phyloP scores from a whole-genome alignment of 345 rosid species.

The Citrus unshiu region DNA sequence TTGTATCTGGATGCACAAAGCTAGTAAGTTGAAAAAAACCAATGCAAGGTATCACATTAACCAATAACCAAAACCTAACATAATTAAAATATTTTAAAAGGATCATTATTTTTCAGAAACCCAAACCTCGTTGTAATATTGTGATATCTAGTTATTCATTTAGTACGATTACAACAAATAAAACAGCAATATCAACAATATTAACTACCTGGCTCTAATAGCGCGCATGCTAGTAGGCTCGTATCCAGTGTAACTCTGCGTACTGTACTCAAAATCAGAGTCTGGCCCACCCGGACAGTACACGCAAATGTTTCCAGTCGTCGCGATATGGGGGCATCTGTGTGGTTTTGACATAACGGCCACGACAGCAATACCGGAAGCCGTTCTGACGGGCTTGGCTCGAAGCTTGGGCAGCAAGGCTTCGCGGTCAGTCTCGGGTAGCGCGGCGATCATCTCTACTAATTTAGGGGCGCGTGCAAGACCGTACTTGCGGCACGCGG shows the following conservation, averaged over 20 bases:
- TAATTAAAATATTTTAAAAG: background rate
- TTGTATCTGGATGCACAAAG: conserved; percentile 57
- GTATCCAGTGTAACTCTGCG: conserved; percentile 97
- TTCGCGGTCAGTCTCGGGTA: conserved; percentile 88
- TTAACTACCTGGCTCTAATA: conserved; percentile 84
- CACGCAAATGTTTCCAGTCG: conserved; percentile 95
- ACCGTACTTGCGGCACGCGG: conserved; percentile 94
- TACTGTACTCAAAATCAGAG: conserved; percentile 97
- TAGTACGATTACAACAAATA: background rate
- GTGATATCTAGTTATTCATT: background rate
- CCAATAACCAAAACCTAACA: background rate
- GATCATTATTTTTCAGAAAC: too few relatives aligned
- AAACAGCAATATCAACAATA: background rate
- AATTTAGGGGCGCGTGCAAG: conserved; percentile 90
- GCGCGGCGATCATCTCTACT: conserved; percentile 97
- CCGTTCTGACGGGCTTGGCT: conserved; percentile 96
- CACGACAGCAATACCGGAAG: conserved; percentile 95
- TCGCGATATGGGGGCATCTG: conserved; percentile 95
- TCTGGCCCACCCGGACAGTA: conserved; percentile 99
- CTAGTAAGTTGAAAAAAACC: background rate
- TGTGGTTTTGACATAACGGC: conserved; percentile 99
- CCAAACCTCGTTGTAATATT: too few relatives aligned
- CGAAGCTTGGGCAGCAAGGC: conserved; percentile 93
- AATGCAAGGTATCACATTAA: background rate
- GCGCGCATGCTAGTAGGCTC: conserved; percentile 99